Evolutionary conservation across 2,329 filamentous ascomycete species (phyloP).

Genomic region (Didymella pinodella): DNA sequence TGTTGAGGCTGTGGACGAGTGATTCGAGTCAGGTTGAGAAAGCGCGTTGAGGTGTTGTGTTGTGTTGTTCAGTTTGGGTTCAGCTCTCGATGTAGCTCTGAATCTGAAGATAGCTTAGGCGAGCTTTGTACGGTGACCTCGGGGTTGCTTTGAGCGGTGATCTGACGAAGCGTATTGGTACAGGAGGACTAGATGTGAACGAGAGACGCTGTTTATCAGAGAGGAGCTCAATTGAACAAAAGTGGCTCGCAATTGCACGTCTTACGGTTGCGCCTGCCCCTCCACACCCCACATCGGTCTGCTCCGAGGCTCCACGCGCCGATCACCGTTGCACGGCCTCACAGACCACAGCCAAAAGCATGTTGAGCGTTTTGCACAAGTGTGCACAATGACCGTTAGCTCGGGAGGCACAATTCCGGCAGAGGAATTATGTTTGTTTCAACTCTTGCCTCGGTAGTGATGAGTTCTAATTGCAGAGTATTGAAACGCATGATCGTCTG

Average conservation of each 20-base stretch:
- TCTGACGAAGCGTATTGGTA: too few relatives aligned
- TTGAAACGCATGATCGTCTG: slow-evolving; percentile 16
- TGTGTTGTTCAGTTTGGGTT: too few relatives aligned
- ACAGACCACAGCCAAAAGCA: background rate
- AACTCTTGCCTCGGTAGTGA: slow-evolving; percentile 11
- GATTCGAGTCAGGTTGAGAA: background rate
- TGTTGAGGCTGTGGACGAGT: too few relatives aligned
- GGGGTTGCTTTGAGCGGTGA: too few relatives aligned
- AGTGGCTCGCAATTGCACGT: too few relatives aligned
- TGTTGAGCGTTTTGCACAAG: slow-evolving; percentile 5
- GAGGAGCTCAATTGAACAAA: too few relatives aligned
- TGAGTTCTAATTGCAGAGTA: slow-evolving; percentile 9
- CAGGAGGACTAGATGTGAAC: too few relatives aligned
- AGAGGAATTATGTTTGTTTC: background rate
- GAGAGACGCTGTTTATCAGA: too few relatives aligned
- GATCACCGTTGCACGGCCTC: slow-evolving; percentile 16
- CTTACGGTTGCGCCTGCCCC: slow-evolving; percentile 8
- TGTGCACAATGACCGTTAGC: slow-evolving; percentile 2
- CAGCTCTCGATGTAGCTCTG: background rate
- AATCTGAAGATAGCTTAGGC: background rate
- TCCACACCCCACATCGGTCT: slow-evolving; percentile 22
- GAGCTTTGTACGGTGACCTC: too few relatives aligned
- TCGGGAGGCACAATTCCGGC: background rate
- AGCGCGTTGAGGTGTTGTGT: background rate
- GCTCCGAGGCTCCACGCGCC: slow-evolving; percentile 17